These are phyloP conservation scores for Asterophora lycoperdoides DNA, from an alignment of 768 basidiomycete species.

Conservation along the genomic window DNA sequence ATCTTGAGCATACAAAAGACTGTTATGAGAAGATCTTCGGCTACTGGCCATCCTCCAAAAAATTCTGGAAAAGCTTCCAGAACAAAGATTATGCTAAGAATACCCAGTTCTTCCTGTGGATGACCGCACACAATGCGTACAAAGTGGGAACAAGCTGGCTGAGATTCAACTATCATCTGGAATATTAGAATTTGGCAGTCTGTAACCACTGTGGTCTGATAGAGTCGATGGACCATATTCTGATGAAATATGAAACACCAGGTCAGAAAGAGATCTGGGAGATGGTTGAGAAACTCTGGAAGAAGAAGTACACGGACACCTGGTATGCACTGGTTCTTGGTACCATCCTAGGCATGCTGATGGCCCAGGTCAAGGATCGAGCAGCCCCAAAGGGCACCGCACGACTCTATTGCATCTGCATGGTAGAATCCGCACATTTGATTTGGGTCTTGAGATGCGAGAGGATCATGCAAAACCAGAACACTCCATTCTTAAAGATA, in stretches of 20 bases:
- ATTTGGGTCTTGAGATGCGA: not conserved
- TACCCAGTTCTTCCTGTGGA: constrained; percentile 2
- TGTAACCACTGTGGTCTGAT: not conserved
- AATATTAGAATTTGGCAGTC: not conserved
- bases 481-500: not conserved
- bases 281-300: not conserved
- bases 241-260: not conserved
- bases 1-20: too few species aligned
- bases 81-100: not conserved
- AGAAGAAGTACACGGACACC: not conserved
- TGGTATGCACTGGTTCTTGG: not conserved
- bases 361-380: not conserved
- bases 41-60: not conserved
- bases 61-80: not conserved
- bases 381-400: not conserved
- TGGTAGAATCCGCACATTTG: not conserved
- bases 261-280: not conserved
- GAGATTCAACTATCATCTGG: not conserved
- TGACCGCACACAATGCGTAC: constrained; percentile 1
- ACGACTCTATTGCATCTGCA: not conserved
- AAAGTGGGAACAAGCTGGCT: not conserved
- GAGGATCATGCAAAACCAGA: not conserved
- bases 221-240: constrained; percentile 3
- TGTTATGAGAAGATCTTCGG: not conserved
- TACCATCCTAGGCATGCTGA: not conserved